Evolutionary conservation across 345 rosid genomes (phyloP).

Genomic region (Rhodomyrtus tomentosa): DNA sequence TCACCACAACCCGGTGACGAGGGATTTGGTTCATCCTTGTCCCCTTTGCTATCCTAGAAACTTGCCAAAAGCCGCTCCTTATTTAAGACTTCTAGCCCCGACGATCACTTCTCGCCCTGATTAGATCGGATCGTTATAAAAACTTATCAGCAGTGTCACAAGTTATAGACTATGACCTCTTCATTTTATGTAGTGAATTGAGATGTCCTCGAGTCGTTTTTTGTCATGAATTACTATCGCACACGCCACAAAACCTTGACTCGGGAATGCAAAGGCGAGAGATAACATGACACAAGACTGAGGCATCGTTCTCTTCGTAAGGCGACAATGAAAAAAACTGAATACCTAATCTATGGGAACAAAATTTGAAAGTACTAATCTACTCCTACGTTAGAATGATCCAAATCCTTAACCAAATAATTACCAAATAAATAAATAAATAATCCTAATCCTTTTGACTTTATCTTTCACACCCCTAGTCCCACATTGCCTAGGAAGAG

Average conservation of each 20-base stretch:
- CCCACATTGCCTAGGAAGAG: too few relatives aligned
- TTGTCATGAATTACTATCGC: not conserved
- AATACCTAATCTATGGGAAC: not conserved
- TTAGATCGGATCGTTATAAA: too few relatives aligned
- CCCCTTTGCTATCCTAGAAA: too few relatives aligned
- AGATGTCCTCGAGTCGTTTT: rapidly evolving
- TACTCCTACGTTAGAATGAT: not conserved
- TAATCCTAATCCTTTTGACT: too few relatives aligned
- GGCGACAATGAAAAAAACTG: not conserved
- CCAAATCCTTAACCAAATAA: not conserved
- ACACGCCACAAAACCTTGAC: not conserved
- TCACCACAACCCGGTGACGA: too few relatives aligned
- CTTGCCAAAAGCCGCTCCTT: too few relatives aligned
- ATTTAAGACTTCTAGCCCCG: too few relatives aligned
- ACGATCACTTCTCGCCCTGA: too few relatives aligned
- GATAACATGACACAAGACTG: not conserved
- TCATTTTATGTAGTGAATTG: not conserved
- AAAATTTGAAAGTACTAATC: not conserved
- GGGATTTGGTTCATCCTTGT: too few relatives aligned
- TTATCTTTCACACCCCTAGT: too few relatives aligned
- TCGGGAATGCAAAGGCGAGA: not conserved
- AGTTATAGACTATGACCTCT: not conserved
- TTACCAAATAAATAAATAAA: too few relatives aligned
- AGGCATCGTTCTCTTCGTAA: not conserved
- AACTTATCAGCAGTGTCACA: not conserved